Evolutionary conservation across 116 monocot species (phyloP), one percentile per base, ranked within the genome.

Genomic region (Papilionanthe hybrid): DNA sequence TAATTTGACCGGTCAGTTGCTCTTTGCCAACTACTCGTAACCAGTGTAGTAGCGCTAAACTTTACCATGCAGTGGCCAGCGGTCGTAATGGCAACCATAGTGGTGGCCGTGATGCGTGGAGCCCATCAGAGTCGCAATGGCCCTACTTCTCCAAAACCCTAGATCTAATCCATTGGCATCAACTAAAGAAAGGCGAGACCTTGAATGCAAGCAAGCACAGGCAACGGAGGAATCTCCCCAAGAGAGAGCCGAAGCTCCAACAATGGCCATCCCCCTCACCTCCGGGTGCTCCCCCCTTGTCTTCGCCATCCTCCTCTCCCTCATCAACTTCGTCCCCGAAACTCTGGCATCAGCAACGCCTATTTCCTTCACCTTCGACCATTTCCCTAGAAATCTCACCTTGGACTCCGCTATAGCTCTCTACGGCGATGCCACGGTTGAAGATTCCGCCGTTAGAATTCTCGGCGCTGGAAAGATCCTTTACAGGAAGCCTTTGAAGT

Each of bases 331-430:
- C 25, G 42, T 57, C 67, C 15, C 48, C 3, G 57, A 44, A 42
- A 42, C 78, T 23, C 42, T 78, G 50, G 22, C 81, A 76, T 53
- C 77, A 49, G 74, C 85, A n/a, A 15, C 77, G 2, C 53, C 81
- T 42, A 87, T 90, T 32, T 85, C 88, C n/a, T 89, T 95, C 86
- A 86, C 90, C 4, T 95, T 95, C 80, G 77, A 83, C 1, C 49
- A 78, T 9, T 90, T 94, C 58, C 78, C 41, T 55, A 79, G 87
- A 75, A 79, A 83, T 50, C 78, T 28, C 5, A 78, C 78, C 48
- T 79, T 82, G 43, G 78, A 81, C 18, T 69, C 84, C 0, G 83
- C 79, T 65, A 73, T 95, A 32, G 79, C 69, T 55, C 82, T 92
- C 10, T 78, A 79, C 67, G 92, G 94, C 18, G 86, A 87, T 43